phyloP scores from a whole-genome alignment of 306 rosid genomes.

The Vigna trinervia region DNA sequence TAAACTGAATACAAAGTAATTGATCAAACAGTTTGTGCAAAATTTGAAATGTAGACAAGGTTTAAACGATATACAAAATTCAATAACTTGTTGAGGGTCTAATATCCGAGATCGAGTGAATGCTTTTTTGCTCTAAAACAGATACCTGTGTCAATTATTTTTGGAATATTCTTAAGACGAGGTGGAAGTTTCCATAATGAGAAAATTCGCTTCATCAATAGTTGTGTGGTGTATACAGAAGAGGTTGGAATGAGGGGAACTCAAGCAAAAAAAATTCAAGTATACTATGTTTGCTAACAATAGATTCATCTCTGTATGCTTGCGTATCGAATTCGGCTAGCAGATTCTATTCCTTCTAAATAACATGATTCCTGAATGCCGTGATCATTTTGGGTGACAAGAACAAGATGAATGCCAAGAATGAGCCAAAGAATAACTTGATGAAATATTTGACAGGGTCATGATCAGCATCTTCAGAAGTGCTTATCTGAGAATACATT shows the following conservation, averaged over 20 bases:
- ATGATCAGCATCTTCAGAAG: slow-evolving; percentile 56
- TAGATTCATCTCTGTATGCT: slow-evolving; percentile 28
- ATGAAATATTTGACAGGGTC: slow-evolving; percentile 60
- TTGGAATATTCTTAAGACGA: neutral
- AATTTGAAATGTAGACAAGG: too few relatives aligned
- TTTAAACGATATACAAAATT: neutral
- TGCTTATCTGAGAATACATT: slow-evolving; percentile 53
- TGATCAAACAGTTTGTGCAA: too few relatives aligned
- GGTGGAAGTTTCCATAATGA: neutral
- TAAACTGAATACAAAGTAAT: too few relatives aligned
- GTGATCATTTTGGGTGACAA: slow-evolving; percentile 72
- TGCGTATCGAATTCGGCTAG: slow-evolving; percentile 15
- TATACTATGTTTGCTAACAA: slow-evolving; percentile 25
- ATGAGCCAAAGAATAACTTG: slow-evolving; percentile 81
- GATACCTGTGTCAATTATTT: neutral
- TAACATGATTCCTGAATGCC: slow-evolving; percentile 65
- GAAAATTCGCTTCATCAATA: slow-evolving; percentile 25
- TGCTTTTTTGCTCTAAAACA: neutral
- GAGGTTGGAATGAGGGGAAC: slow-evolving; percentile 18
- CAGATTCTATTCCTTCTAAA: slow-evolving; percentile 38
- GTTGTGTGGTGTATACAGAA: slow-evolving; percentile 19
- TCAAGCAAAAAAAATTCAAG: neutral
- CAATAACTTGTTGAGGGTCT: neutral
- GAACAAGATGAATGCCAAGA: slow-evolving; percentile 72
- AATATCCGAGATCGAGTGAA: slow-evolving; percentile 1